Evolutionary conservation across 768 basidiomycete genomes (phyloP).

Genomic region (Mycena pura): DNA sequence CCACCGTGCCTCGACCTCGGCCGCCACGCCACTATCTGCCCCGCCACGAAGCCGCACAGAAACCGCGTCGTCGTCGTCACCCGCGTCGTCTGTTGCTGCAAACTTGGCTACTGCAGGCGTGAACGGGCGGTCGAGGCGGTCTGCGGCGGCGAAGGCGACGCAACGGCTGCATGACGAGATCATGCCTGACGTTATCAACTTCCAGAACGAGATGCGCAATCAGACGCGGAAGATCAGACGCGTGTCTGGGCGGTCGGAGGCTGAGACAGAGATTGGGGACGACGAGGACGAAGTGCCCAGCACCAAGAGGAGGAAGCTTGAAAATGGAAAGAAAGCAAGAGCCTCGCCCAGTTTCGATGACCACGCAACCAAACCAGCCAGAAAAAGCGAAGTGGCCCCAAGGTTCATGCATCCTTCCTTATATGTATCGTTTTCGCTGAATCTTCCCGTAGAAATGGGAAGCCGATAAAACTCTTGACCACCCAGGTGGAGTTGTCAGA

Average conservation of each 20-base stretch:
- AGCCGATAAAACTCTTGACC: conserved; percentile 62
- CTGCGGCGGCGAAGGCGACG: conserved; percentile 52
- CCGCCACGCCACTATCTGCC: conserved; percentile 1
- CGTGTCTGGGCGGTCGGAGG: conserved; percentile 39
- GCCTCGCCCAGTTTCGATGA: conserved; percentile 24
- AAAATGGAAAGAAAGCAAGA: conserved; percentile 22
- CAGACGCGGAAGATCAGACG: conserved; percentile 40
- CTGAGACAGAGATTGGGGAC: conserved; percentile 25
- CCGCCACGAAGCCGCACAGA: conserved; percentile 6
- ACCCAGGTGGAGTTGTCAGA: conserved; percentile 70
- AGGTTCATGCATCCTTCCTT: neutral
- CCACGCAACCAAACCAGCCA: conserved; percentile 11
- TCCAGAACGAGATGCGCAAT: conserved; percentile 68
- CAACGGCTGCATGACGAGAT: conserved; percentile 66
- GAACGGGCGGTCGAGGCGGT: conserved; percentile 38
- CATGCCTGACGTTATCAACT: conserved; percentile 81
- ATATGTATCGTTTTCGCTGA: neutral
- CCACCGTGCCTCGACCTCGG: conserved; percentile 5
- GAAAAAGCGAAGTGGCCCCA: conserved; percentile 15
- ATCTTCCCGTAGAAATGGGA: conserved; percentile 17
- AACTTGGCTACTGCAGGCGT: conserved; percentile 12
- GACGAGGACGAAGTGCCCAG: conserved; percentile 25
- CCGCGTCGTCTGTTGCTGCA: conserved; percentile 22
- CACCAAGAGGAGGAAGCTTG: conserved; percentile 15
- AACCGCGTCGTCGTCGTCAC: neutral